Conservation (phyloP, 2,329 filamentous ascomycete genomes). For the Rutstroemia sp. region DNA sequence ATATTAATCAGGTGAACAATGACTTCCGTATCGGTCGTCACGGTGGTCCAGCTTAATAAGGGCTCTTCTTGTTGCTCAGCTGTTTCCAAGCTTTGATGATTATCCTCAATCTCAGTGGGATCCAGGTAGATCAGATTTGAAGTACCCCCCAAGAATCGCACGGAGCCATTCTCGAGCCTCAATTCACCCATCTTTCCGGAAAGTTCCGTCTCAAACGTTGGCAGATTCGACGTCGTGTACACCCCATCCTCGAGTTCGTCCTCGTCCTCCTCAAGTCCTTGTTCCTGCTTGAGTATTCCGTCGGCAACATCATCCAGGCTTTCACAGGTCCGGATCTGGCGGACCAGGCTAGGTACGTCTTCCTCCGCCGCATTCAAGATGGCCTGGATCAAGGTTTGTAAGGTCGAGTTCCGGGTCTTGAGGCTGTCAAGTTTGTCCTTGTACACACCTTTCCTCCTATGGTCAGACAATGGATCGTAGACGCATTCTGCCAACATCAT, state of each 20-base stretch:
- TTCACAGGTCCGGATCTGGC: conserved; percentile 81
- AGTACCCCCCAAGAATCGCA: conserved; percentile 88
- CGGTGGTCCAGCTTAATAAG: conserved; percentile 78
- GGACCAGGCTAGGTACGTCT: conserved; percentile 73
- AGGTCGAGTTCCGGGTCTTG: conserved; percentile 78
- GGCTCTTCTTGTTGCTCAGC: conserved; percentile 50
- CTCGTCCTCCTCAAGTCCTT: conserved; percentile 29
- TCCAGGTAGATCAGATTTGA: conserved; percentile 84
- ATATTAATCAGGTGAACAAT: conserved; percentile 86
- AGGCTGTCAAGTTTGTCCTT: conserved; percentile 85
- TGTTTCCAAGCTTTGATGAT: conserved; percentile 24
- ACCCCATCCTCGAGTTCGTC: conserved; percentile 37
- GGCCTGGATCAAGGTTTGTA: conserved; percentile 88
- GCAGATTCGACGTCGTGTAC: conserved; percentile 35
- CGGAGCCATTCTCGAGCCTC: conserved; percentile 75
- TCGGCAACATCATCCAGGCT: conserved; percentile 32
- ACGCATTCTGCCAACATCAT: conserved; percentile 55
- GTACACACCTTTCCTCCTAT: conserved; percentile 93
- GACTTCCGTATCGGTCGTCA: conserved; percentile 71
- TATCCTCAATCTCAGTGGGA: conserved; percentile 35
- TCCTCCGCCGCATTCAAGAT: conserved; percentile 88
- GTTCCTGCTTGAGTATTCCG: conserved; percentile 26
- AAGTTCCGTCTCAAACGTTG: conserved; percentile 62
- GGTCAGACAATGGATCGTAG: conserved; percentile 94
- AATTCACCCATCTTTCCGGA: conserved; percentile 92